A percentile compares a stretch with the other conserved stretches of the same genome.
Evolutionary conservation across 1,139 yeast species (phyloP).

Genomic region (Magnusiomyces tetraspermus): DNA sequence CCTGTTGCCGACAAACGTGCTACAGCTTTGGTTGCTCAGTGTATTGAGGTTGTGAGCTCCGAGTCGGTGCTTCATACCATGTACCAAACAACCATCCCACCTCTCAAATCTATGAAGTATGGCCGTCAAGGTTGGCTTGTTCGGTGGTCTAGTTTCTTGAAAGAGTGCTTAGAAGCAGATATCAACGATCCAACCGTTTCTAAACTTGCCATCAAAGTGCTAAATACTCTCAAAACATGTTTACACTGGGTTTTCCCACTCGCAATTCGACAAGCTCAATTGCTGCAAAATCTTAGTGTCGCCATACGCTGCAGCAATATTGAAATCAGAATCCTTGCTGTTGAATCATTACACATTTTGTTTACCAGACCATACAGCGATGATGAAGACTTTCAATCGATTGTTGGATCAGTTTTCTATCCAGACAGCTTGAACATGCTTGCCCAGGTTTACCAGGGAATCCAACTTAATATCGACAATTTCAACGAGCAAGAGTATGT

Average conservation of each 20-base stretch:
- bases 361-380: conserved; percentile 72
- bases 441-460: conserved; percentile 51
- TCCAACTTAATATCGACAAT: conserved; percentile 60
- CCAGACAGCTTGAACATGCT: conserved; percentile 63
- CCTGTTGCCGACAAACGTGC: conserved; percentile 78
- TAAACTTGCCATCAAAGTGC: conserved; percentile 51
- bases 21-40: conserved; percentile 66
- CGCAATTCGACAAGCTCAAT: conserved; percentile 57
- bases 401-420: conserved; percentile 71
- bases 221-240: conserved; percentile 82
- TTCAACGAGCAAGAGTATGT: conserved; percentile 74
- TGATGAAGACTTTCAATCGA: conserved; percentile 64
- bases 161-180: conserved; percentile 34
- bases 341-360: conserved; percentile 82
- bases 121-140: conserved; percentile 79
- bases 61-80: conserved; percentile 51
- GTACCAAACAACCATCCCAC: conserved; percentile 58
- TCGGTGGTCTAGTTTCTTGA: conserved; percentile 60
- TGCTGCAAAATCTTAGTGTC: conserved; percentile 55
- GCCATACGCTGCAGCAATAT: conserved; percentile 54
- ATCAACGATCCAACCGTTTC: conserved; percentile 30
- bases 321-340: conserved; percentile 68
- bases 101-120: conserved; percentile 33
- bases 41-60: conserved; percentile 76
- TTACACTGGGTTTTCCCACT: conserved; percentile 84